These are phyloP conservation scores for Psilocybe sp. DNA, from an alignment of 768 basidiomycete genomes.

Conservation along the genomic window DNA sequence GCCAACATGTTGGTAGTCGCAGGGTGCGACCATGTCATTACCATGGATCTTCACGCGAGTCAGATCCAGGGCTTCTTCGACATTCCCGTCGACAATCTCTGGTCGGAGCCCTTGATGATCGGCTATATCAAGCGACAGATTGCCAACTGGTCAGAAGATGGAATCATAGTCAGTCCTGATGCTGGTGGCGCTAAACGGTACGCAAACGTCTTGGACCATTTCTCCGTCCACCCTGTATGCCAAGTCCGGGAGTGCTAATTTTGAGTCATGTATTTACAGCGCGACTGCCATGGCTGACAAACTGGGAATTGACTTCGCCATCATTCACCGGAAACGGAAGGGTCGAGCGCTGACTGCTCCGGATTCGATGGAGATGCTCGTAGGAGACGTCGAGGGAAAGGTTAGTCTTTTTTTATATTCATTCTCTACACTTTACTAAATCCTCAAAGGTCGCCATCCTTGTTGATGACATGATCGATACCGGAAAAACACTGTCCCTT, in stretches of 20 bases:
- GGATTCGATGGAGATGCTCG: conserved; percentile 88
- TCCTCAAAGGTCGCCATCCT: conserved; percentile 76
- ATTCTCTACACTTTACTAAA: conserved; percentile 1
- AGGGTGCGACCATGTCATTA: conserved; percentile 97
- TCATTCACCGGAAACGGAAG: conserved; percentile 90
- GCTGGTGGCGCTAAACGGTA: conserved; percentile 98
- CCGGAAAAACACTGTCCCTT: conserved; percentile 82
- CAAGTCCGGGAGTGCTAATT: conserved; percentile 8
- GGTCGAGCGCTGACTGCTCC: conserved; percentile 62
- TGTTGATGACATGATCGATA: conserved; percentile 99
- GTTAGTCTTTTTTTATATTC: conserved; percentile 29
- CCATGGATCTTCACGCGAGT: conserved; percentile 97
- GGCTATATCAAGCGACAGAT: conserved; percentile 88
- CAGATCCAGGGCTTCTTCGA: conserved; percentile 99
- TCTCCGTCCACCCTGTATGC: conserved; percentile 1
- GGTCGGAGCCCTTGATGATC: conserved; percentile 93
- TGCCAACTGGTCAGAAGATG: conserved; percentile 71
- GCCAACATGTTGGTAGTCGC: conserved; percentile 98
- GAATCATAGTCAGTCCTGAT: conserved; percentile 94
- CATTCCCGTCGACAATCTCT: conserved; percentile 96
- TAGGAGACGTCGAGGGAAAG: conserved; percentile 92
- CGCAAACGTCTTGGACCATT: conserved; percentile 22
- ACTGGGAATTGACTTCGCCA: conserved; percentile 90
- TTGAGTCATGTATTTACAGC: conserved; percentile 37
- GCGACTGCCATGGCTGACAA: conserved; percentile 95